Percentiles rank a stretch among this genome's conserved stretches.
These are phyloP conservation scores for Sarcodon sp. DNA, from an alignment of 768 basidiomycete genomes.

Conservation along the genomic window DNA sequence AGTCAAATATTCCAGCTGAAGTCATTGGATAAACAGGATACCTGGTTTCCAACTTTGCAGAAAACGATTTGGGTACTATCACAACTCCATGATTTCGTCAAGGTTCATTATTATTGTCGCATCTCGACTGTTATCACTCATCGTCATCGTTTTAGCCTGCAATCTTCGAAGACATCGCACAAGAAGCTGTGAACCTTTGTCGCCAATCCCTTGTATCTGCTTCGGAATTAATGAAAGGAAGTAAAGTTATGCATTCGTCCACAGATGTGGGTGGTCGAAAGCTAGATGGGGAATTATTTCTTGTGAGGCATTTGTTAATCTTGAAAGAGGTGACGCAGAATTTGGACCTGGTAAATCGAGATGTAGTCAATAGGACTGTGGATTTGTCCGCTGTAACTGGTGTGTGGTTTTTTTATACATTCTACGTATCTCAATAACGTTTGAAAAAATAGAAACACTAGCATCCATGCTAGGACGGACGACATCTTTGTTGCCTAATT, in stretches of 20 bases:
- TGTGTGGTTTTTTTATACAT: conserved; percentile 13
- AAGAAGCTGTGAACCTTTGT: conserved; percentile 80
- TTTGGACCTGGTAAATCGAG: conserved; percentile 47
- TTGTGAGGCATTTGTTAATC: conserved; percentile 81
- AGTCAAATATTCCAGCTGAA: conserved; percentile 61
- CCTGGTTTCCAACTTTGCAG: conserved; percentile 85
- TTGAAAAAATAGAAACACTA: conserved; percentile 29
- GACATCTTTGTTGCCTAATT: conserved; percentile 50
- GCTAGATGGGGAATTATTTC: conserved; percentile 75
- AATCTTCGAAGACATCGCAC: conserved; percentile 93
- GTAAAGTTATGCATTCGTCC: neutral
- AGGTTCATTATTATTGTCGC: conserved; percentile 34
- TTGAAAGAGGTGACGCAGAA: conserved; percentile 82
- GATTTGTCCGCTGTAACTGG: conserved; percentile 48
- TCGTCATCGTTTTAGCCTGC: conserved; percentile 45
- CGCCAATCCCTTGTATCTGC: conserved; percentile 69
- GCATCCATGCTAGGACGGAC: conserved; percentile 49
- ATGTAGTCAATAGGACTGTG: conserved; percentile 24
- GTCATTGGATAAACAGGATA: conserved; percentile 61
- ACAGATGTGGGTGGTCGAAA: conserved; percentile 12
- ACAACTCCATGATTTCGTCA: conserved; percentile 84
- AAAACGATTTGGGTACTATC: conserved; percentile 88
- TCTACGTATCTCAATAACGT: conserved; percentile 2
- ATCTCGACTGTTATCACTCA: neutral
- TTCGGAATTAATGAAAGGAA: conserved; percentile 41